Percentiles rank a stretch among this genome's conserved stretches.
Evolutionary conservation across 768 basidiomycete species (phyloP).

Genomic region (Daedaleopsis nitida): DNA sequence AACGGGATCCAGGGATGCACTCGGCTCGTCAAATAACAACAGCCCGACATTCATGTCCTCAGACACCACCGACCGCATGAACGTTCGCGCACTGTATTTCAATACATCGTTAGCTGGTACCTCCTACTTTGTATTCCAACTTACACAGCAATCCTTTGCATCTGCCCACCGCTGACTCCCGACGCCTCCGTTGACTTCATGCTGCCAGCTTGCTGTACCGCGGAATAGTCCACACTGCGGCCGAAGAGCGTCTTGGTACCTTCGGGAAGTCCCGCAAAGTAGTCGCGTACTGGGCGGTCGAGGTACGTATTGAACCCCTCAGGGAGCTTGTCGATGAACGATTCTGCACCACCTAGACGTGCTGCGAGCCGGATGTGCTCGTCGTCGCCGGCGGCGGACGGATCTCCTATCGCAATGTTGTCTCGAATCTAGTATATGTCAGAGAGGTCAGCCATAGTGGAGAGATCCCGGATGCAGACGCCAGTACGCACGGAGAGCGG

Average conservation of each 20-base stretch:
- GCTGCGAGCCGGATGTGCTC: constrained; percentile 68
- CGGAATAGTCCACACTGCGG: constrained; percentile 51
- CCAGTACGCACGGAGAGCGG: constrained; percentile 64
- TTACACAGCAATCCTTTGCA: constrained; percentile 25
- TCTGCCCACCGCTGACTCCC: constrained; percentile 37
- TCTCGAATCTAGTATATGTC: constrained; percentile 61
- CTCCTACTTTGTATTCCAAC: constrained; percentile 5
- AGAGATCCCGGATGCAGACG: too few relatives aligned
- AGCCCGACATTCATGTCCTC: constrained; percentile 29
- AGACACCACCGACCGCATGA: constrained; percentile 33
- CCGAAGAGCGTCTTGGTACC: constrained; percentile 59
- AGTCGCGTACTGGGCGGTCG: constrained; percentile 70
- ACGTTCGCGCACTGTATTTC: constrained; percentile 25
- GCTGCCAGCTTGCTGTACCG: constrained; percentile 44
- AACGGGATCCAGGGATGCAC: constrained; percentile 40
- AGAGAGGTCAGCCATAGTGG: not conserved
- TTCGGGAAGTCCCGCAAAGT: constrained; percentile 64
- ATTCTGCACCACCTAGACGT: constrained; percentile 66
- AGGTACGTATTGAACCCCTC: constrained; percentile 74
- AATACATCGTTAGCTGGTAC: not conserved
- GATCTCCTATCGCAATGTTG: constrained; percentile 77
- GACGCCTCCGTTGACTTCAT: constrained; percentile 64
- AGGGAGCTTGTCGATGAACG: constrained; percentile 62
- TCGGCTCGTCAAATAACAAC: constrained; percentile 33
- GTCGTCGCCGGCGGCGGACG: constrained; percentile 51